These are phyloP conservation scores for Chrysanthemum lavandulifolium DNA, from an alignment of 129 eudicot species.

Conservation along the genomic window DNA sequence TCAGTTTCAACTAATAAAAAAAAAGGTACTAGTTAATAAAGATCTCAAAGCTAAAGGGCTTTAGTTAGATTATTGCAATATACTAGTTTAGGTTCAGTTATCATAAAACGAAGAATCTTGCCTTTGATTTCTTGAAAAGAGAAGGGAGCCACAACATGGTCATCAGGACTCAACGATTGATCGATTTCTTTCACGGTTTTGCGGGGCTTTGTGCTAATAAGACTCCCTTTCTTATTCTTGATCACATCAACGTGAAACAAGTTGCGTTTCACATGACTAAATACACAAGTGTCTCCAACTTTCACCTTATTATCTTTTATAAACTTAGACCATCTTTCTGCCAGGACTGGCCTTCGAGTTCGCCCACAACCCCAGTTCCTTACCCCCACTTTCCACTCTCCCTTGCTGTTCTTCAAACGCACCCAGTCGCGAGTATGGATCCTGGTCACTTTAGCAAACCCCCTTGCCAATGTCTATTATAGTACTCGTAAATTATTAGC, in stretches of 20 bases:
- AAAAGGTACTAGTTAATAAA: not conserved
- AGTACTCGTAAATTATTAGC: not conserved
- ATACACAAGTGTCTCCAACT: not conserved
- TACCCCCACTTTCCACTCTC: constrained; percentile 19
- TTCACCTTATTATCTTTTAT: constrained; percentile 3
- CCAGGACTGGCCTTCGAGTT: not conserved
- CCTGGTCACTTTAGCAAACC: not conserved
- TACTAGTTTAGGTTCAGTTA: too few species aligned
- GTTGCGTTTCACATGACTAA: constrained; percentile 1
- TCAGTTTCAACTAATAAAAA: not conserved
- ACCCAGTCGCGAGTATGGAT: not conserved
- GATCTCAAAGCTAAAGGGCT: not conserved
- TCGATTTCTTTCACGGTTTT: too few species aligned
- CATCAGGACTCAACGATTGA: too few species aligned
- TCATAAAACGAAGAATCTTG: too few species aligned
- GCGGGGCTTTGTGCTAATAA: too few species aligned
- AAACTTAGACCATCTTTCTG: constrained; percentile 4
- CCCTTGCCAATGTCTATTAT: not conserved
- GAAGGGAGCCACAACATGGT: too few species aligned
- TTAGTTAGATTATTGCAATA: too few species aligned
- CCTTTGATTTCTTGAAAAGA: too few species aligned
- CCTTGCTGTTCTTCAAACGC: constrained; percentile 1
- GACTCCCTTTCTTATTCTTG: not conserved
- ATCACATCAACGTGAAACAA: constrained; percentile 14
- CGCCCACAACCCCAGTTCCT: not conserved